Evolutionary conservation across 257 asterid species (phyloP).

Genomic region (Solanum piurae): DNA sequence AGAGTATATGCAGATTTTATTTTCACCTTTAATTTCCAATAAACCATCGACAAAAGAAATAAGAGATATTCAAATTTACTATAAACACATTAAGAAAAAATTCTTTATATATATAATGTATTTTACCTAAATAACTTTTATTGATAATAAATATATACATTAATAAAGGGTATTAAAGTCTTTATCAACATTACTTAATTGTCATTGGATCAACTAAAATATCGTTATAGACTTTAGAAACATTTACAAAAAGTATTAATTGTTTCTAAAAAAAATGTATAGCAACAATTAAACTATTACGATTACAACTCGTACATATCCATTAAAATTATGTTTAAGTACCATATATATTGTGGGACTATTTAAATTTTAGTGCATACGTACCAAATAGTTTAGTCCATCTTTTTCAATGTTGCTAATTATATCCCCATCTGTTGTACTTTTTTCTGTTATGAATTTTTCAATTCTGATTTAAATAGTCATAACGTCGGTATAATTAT

Average conservation of each 20-base stretch:
- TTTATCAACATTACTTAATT: too few species aligned
- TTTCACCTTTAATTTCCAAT: too few species aligned
- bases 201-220: rapidly evolving
- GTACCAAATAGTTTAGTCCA: not conserved
- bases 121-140: not conserved
- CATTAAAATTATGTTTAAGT: not conserved
- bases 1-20: too few species aligned
- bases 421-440: not conserved
- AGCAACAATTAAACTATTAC: too few species aligned
- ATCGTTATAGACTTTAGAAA: too few species aligned
- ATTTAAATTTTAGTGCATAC: not conserved
- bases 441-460: not conserved
- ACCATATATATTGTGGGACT: not conserved
- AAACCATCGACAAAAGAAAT: not conserved
- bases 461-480: not conserved
- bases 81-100: not conserved
- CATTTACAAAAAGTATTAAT: too few species aligned
- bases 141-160: too few species aligned
- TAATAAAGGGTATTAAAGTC: too few species aligned
- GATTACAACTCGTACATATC: not conserved
- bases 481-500: not conserved
- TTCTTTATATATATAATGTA: not conserved
- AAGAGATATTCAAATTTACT: not conserved
- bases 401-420: not conserved
- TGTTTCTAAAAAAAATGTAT: too few species aligned